Percentiles rank a stretch among this genome's conserved stretches.
Evolutionary conservation across 345 rosid species (phyloP).

Genomic region (Salix exigua): DNA sequence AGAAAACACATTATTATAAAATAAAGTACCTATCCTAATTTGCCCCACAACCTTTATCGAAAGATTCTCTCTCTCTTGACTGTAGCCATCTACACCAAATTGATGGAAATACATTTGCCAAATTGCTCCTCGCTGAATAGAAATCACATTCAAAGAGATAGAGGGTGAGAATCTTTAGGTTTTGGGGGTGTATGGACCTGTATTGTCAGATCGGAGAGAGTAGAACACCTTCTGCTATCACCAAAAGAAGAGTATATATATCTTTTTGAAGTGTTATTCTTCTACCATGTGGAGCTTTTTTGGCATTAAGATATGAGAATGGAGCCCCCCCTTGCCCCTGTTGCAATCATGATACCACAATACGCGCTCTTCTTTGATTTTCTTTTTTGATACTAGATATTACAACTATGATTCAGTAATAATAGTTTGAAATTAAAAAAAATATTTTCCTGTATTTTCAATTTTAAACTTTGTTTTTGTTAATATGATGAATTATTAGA

Average conservation of each 20-base stretch:
- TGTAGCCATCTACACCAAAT: background rate
- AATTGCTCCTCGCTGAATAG: background rate
- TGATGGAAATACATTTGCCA: background rate
- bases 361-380: background rate
- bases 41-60: slow-evolving; percentile 20
- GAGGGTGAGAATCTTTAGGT: background rate
- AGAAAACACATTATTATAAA: background rate
- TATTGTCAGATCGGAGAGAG: background rate
- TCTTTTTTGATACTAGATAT: too few species aligned
- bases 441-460: too few species aligned
- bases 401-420: too few species aligned
- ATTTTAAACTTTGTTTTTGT: too few species aligned
- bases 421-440: too few species aligned
- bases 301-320: background rate
- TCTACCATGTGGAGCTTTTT: slow-evolving; percentile 27
- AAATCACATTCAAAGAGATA: background rate
- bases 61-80: slow-evolving; percentile 12
- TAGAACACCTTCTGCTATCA: slow-evolving; percentile 15
- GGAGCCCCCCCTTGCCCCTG: background rate
- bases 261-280: slow-evolving; percentile 19
- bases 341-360: slow-evolving; percentile 17
- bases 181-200: background rate
- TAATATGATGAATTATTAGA: too few species aligned
- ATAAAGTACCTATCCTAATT: slow-evolving; percentile 15
- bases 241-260: slow-evolving; percentile 26